Conservation (phyloP, 805 yeast genomes). For the Teunomyces kruisii region DNA sequence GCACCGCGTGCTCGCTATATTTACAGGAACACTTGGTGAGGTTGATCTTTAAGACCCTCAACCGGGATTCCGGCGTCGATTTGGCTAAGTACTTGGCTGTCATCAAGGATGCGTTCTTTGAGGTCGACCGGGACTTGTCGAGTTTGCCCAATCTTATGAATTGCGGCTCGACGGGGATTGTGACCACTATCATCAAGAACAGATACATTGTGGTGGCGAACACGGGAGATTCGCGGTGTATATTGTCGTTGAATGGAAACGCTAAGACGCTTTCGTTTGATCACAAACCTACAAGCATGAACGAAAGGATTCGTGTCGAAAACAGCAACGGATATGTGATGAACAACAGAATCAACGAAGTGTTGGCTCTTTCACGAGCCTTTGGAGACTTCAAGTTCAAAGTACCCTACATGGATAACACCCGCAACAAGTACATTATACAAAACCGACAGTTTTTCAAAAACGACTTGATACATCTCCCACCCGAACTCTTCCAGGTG, state of each 20-base stretch:
- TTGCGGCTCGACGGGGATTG: slow-evolving; percentile 45
- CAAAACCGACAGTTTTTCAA: slow-evolving; percentile 20
- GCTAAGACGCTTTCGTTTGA: slow-evolving; percentile 52
- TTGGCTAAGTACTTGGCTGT: slow-evolving; percentile 16
- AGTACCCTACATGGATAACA: slow-evolving; percentile 32
- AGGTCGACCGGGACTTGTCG: slow-evolving; percentile 33
- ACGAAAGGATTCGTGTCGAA: slow-evolving; percentile 43
- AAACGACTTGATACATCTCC: slow-evolving; percentile 32
- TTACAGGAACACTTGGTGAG: slow-evolving; percentile 45
- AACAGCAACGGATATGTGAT: slow-evolving; percentile 39
- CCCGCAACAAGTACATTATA: slow-evolving; percentile 31
- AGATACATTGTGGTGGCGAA: slow-evolving; percentile 58
- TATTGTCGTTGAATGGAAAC: slow-evolving; percentile 51
- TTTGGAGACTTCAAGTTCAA: slow-evolving; percentile 46
- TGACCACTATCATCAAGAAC: slow-evolving; percentile 29
- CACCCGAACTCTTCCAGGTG: slow-evolving; percentile 45
- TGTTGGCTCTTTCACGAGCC: slow-evolving; percentile 44
- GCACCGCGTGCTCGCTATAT: slow-evolving; percentile 57
- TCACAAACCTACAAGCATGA: slow-evolving; percentile 45
- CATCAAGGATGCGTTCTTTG: slow-evolving; percentile 35
- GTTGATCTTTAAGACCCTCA: slow-evolving; percentile 30
- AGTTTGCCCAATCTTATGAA: slow-evolving; percentile 24
- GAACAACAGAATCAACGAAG: slow-evolving; percentile 41
- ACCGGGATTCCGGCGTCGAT: slow-evolving; percentile 6
- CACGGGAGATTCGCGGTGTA: slow-evolving; percentile 75